Conservation (phyloP, 345 rosid genomes). For the Acer campestre region DNA sequence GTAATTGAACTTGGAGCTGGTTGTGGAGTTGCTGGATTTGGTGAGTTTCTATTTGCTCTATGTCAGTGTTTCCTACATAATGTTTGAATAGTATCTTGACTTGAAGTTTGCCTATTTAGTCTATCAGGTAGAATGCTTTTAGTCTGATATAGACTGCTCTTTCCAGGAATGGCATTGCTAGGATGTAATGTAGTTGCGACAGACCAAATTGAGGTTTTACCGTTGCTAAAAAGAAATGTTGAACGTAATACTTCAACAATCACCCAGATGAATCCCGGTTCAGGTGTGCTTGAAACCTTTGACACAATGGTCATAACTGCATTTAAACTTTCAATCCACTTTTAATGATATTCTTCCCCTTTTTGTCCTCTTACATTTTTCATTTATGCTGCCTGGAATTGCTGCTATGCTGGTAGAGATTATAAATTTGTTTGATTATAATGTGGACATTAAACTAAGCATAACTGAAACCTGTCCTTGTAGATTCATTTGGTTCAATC, state of each 20-base stretch:
- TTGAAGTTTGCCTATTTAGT: slow-evolving; percentile 13
- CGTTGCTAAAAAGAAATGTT: slow-evolving; percentile 72
- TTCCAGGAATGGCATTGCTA: slow-evolving; percentile 84
- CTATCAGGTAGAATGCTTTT: not conserved
- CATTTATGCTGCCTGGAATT: not conserved
- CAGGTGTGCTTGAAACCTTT: slow-evolving; percentile 40
- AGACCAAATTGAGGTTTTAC: slow-evolving; percentile 82
- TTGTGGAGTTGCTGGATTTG: slow-evolving; percentile 96
- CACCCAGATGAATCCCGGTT: slow-evolving; percentile 66
- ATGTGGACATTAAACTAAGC: not conserved
- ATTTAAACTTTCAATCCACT: not conserved
- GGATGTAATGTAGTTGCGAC: slow-evolving; percentile 88
- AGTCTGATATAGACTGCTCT: slow-evolving; percentile 19
- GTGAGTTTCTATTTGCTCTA: slow-evolving; percentile 45
- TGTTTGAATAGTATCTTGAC: not conserved
- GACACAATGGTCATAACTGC: not conserved
- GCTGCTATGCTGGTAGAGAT: not conserved
- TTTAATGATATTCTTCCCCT: not conserved
- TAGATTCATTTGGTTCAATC: slow-evolving; percentile 87
- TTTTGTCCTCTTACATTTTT: not conserved
- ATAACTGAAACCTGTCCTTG: slow-evolving; percentile 21
- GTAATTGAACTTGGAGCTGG: slow-evolving; percentile 96
- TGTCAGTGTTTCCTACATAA: slow-evolving; percentile 9
- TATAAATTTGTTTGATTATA: not conserved
- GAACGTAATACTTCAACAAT: slow-evolving; percentile 78